A percentile compares a stretch with the other conserved stretches of the same genome.
phyloP scores from a whole-genome alignment of 257 asterid genomes.

The Fraxinus anomala region DNA sequence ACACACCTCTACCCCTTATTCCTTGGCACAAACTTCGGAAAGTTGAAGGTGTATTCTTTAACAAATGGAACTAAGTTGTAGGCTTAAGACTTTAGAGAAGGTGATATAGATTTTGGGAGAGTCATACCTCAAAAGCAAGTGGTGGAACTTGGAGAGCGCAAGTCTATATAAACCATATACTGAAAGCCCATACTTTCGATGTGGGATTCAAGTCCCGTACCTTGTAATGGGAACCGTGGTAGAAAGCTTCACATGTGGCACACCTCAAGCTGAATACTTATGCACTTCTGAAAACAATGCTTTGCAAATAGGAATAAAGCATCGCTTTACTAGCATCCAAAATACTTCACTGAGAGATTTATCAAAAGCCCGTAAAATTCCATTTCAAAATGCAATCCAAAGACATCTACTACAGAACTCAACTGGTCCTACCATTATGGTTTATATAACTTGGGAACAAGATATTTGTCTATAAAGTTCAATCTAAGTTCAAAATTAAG shows the following conservation, averaged over 20 bases:
- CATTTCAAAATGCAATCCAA: background rate
- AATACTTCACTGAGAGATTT: background rate
- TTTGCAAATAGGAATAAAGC: background rate
- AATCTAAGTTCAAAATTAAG: background rate
- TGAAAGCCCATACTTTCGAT: no score
- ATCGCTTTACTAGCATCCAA: background rate
- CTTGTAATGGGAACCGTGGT: no score
- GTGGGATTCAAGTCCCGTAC: no score
- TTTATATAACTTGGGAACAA: background rate
- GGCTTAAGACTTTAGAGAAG: background rate
- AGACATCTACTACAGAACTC: background rate
- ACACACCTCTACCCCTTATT: background rate
- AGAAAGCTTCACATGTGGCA: background rate
- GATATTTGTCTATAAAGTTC: background rate
- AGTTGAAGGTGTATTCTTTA: background rate
- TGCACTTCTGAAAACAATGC: background rate
- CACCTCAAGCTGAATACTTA: background rate
- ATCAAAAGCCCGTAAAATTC: background rate
- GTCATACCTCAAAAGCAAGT: no score
- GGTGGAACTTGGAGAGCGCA: no score
- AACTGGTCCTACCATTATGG: background rate
- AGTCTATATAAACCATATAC: no score
- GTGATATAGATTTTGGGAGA: no score
- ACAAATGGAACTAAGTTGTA: background rate
- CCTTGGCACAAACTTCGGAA: background rate